These are phyloP conservation scores for Volvox reticuliferus DNA, from an alignment of 139 green algal genomes.

Conservation along the genomic window DNA sequence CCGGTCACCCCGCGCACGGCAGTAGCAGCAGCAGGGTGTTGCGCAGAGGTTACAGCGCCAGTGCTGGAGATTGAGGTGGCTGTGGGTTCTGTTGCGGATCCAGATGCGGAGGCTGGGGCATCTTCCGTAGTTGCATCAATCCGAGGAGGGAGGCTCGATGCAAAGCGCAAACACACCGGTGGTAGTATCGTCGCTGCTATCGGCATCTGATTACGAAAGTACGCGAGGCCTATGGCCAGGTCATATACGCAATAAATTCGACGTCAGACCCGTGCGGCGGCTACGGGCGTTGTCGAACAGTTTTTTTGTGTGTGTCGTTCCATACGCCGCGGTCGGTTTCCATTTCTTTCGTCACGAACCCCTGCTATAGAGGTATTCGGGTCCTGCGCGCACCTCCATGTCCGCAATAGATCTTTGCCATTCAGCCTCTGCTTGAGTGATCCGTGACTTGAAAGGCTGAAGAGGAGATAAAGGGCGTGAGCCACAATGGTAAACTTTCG, in stretches of 20 bases:
- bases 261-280: slow-evolving; percentile 18
- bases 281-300: slow-evolving; percentile 12
- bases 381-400: no score
- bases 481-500: no score
- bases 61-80: no score
- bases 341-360: no score
- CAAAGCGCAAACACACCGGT: not conserved
- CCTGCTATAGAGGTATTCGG: no score
- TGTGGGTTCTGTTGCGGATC: not conserved
- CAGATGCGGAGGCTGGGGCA: not conserved
- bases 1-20: not conserved
- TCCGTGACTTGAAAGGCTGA: no score
- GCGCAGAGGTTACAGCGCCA: not conserved
- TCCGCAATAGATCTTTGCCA: no score
- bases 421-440: no score
- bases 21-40: not conserved
- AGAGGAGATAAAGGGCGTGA: no score
- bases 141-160: not conserved
- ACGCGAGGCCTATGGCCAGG: slow-evolving; percentile 26
- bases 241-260: slow-evolving; percentile 20
- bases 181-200: not conserved
- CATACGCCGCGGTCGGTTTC: no score
- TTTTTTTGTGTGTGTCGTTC: no score
- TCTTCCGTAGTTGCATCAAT: not conserved
- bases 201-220: not conserved